phyloP scores from a whole-genome alignment of 345 rosid genomes.

The Eucalyptus erythrocorys region DNA sequence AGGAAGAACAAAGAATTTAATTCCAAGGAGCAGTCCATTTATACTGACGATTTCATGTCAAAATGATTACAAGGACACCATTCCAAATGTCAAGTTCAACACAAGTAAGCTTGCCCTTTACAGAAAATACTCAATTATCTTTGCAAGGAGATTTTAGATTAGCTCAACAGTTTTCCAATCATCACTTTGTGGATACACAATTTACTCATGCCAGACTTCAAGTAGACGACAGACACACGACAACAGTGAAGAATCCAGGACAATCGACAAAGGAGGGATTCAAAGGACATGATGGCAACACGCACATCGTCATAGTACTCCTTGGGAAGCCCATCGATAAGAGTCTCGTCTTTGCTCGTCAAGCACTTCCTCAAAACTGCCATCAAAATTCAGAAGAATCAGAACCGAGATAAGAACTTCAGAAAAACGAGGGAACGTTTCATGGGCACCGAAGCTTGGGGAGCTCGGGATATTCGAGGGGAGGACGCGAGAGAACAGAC shows the following conservation, averaged over 20 bases:
- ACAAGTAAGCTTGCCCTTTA: neutral
- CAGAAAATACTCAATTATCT: neutral
- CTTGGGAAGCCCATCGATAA: constrained; percentile 79
- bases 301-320: constrained; percentile 82
- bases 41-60: neutral
- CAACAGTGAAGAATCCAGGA: accelerated
- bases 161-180: neutral
- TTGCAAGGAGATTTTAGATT: neutral
- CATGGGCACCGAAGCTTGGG: neutral
- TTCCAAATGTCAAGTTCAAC: neutral
- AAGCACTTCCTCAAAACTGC: constrained; percentile 34
- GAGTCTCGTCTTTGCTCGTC: constrained; percentile 35
- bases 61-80: neutral
- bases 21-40: neutral
- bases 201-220: neutral
- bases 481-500: neutral
- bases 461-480: neutral
- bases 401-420: neutral
- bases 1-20: neutral
- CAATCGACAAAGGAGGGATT: neutral
- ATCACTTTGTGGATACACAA: neutral
- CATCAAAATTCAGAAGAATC: neutral
- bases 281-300: neutral
- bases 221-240: too few relatives aligned
- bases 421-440: neutral